Evolutionary conservation across 495 filamentous ascomycete species (phyloP), one percentile per base, ranked within the genome.

Genomic region (Talaromyces borbonicus): DNA sequence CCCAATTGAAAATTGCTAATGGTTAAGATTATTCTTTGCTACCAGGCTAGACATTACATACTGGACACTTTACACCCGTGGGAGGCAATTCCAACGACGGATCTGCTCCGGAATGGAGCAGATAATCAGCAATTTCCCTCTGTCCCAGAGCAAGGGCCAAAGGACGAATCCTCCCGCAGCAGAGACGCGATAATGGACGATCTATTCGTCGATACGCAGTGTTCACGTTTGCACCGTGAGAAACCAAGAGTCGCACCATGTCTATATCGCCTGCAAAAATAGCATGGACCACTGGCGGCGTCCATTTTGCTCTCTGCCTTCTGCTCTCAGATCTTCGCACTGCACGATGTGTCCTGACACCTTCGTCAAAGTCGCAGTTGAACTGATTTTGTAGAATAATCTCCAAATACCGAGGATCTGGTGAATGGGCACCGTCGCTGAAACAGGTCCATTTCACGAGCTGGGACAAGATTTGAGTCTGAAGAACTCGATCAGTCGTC

Each of bases 231-330:
- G 41, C 41, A 8, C 41, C 41, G 18, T 31, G 14, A 19, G 41
- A 43, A 43, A 43, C 25, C 8, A 43, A 27, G 19, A 43, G 1
- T 30, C 31, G n/a, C 8, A 43, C 41, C 41, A 43, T 14, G 18
- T 18, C n/a, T 23, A 26, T 6, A 23, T 41, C 26, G 24, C 38
- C n/a, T 22, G 20, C 12, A 1, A 14, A 23, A 3, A 26, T 14
- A 8, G 38, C 38, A 26, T 41, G 12, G 23, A 41, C 38, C 4
- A 41, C 16, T 9, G 38, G 38, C 16, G 38, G 38, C 25, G 25
- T 40, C 37, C 37, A 24, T 40, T 40, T 25, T 40, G 6, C 37
- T 4, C 8, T 14, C 14, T 35, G 14, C 12, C 9, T 4, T 35
- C 16, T 8, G 31, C 12, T n/a, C 5, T 35, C 12, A 30, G 6